Base-by-base conservation (phyloP, 306 rosid species). In the Glycine latifolia region DNA sequence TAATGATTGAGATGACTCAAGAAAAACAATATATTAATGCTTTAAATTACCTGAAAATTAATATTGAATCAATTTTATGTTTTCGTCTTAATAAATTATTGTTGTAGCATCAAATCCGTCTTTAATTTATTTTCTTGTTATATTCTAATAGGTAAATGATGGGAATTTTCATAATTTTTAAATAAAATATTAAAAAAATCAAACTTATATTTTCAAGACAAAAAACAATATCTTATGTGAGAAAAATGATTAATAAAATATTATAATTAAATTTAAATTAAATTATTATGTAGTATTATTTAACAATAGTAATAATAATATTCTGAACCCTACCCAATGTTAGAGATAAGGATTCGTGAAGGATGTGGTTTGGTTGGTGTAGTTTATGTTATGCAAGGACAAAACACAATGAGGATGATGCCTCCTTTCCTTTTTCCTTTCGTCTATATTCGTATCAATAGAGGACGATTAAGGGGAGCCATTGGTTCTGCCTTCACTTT, bases 271-370 rank as follows among this genome's bases (percentile, higher is more conserved):
- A 20, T 20, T 20, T 20, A 20, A 20, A 20, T 20, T 20, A 26
- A 26, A 26, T 26, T 26, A 26, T 26, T 26, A 26, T 26, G 31
- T 26, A 26, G 31, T 26, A 26, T 1, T 26, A 26, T 26, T 26
- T 26, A 26, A 26, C 1, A 26, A 26, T 26, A 26, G 1, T 26
- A 26, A 26, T 2, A 26, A 26, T 15, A 37, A 70, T 39, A 47
- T 6, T 46, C 8, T 66, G 78, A 78, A 37, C 6, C 69, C 55
- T 46, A 62, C 13, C 16, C 7, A 73, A 67, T 54, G 71, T 41
- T 61, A 5, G 81, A 67, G 92, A 87, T 87, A 84, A 86, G 85
- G 92, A 88, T 88, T 87, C 87, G 35, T 11, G 65, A 0, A 61
- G 73, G 82, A 85, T 84, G 86, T 83, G 78, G 70, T 39, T 10